Evolutionary conservation across 345 rosid species (phyloP), one percentile per base, ranked within the genome.

Genomic region (Ceriops zippeliana): DNA sequence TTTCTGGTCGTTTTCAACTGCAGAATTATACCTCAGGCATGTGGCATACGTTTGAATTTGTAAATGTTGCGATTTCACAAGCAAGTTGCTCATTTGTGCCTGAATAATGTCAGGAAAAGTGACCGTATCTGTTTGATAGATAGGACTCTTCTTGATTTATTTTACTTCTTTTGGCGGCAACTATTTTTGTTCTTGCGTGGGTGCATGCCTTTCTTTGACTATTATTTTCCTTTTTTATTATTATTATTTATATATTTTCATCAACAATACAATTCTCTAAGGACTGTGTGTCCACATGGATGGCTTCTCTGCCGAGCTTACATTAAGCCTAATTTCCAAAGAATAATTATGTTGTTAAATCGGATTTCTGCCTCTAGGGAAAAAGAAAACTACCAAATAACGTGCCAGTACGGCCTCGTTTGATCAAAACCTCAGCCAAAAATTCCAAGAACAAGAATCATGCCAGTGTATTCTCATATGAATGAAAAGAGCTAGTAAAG

Each of bases 401-500:
- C 46, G 13, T 11, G 47, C 49, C 49, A 1, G 49, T 3, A 42
- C 4, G 13, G 49, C 19, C 17, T 42, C 49, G 5, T 67, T 56
- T 64, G 64, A 56, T 10, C 68, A 61, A 52, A 65, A 51, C 61
- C 63, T 49, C 37, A 49, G 42, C 5, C 0, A 42, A 13, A 42
- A 42, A 42, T 3, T 17, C 49, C 49, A 42, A 42, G 49, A 42
- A 56, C 59, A 56, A 24, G 16, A 56, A 56, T 16, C 59, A 24
- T 56, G 24, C 31, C 58, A 5, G 6, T 56, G 31, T 24, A 9
- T 56, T 56, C 28, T 56, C 19, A 56, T 56, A 8, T 21, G 4
- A 0, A 21, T 10, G 28, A 56, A 5, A 56, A 56, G 22, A 24
- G 16, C 30, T 24, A 10, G 28, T 5, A 24, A 22, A 56, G 59